Evolutionary conservation across 768 basidiomycete genomes (phyloP), one percentile per base, ranked within the genome.

Genomic region (Pleurotus eryngii): DNA sequence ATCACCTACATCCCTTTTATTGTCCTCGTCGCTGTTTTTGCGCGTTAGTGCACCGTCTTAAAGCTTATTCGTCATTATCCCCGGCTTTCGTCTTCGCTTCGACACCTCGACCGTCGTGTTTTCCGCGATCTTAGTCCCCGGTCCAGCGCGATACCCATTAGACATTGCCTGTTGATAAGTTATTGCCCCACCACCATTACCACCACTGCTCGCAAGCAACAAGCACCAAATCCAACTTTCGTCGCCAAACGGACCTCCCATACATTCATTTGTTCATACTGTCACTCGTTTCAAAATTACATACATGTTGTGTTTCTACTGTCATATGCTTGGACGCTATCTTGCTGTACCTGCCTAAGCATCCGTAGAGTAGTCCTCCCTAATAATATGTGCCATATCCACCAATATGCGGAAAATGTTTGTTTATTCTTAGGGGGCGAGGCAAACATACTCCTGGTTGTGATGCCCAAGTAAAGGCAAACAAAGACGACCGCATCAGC

Each of bases 1-100:
- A 66, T 90, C 68, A 90, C 88, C 18, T 92, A 92, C 69, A 74
- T 90, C 60, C 90, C 90, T 12, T 89, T 92, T 69, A 85, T 92
- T 68, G 74, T 88, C 61, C 81, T 87, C 58, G 74, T 90, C 62
- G 85, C 85, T 61, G 74, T 90, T 61, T 89, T 86, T 66, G 84
- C 69, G 38, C 69, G 39, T 11, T 54, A 54, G 51, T 18, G 38
- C 30, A 17, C 14, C 49, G 14, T 27, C 49, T 51, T 18, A 35
- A 35, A 17, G 17, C 49, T 51, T 35, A 14, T 17, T 51, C 17
- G 26, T 5, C 20, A 22, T 37, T 38, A 14, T 18, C 30, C 49
- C 1, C 8, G 3, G n/a, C 51, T 54, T 30, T 39, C 39, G n/a
- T n/a, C 15, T 50, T 50, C 49, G 30, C 49, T 50, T 50, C 27